Evolutionary conservation across 2,329 filamentous ascomycete genomes (phyloP).

Genomic region (Hymenoscyphus albidus): DNA sequence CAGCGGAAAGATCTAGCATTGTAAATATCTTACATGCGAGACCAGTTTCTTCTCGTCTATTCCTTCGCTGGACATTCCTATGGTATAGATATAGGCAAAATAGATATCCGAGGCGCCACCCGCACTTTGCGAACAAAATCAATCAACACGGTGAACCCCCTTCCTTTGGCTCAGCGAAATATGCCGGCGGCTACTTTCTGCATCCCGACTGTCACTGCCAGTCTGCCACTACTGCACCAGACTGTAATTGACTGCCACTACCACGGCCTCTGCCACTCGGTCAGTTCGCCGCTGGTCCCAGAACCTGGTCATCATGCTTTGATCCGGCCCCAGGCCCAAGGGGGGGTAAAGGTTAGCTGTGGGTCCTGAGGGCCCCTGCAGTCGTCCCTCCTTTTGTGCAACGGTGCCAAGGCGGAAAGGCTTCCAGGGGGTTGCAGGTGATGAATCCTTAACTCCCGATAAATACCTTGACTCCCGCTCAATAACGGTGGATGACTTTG

Average conservation of each 20-base stretch:
- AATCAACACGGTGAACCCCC: neutral
- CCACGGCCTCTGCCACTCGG: neutral
- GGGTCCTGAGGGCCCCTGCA: neutral
- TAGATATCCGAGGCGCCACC: neutral
- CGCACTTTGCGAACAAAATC: neutral
- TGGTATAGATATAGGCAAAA: neutral
- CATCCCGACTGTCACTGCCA: too few relatives aligned
- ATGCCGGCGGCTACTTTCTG: neutral
- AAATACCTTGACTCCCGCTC: conserved; percentile 20
- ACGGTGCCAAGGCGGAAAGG: conserved; percentile 7
- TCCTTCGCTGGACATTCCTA: neutral
- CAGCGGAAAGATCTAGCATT: too few relatives aligned
- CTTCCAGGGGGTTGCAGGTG: neutral
- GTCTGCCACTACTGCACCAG: too few relatives aligned
- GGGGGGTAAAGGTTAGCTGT: neutral
- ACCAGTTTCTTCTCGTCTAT: neutral
- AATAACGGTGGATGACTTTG: neutral
- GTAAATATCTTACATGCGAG: neutral
- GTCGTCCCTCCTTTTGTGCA: conserved; percentile 9
- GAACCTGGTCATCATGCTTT: conserved; percentile 1
- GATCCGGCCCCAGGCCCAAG: neutral
- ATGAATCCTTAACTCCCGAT: conserved; percentile 9
- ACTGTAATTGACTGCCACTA: too few relatives aligned
- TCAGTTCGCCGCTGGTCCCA: neutral
- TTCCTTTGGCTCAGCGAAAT: neutral